A percentile compares a stretch with the other conserved stretches of the same genome.
phyloP scores from a whole-genome alignment of 106 monocot species.

The Hemerocallis citrina region DNA sequence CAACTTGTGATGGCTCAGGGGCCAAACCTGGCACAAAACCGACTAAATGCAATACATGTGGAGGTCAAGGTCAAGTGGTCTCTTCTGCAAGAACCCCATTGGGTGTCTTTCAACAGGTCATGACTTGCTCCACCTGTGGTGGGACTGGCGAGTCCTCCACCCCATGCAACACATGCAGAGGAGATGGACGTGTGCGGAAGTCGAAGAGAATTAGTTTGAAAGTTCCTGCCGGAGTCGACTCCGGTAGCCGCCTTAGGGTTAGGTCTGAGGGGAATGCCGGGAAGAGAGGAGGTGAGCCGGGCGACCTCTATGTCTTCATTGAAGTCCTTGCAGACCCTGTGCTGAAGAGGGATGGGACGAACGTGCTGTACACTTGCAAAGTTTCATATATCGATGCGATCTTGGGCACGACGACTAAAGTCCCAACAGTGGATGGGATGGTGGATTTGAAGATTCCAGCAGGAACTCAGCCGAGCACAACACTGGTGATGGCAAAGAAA shows the following conservation, averaged over 20 bases:
- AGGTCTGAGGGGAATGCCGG: conserved; percentile 94
- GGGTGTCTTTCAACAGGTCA: conserved; percentile 92
- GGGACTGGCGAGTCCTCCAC: conserved; percentile 81
- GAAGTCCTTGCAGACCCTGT: conserved; percentile 80
- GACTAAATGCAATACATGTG: conserved; percentile 77
- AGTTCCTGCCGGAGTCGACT: conserved; percentile 89
- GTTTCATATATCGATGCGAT: conserved; percentile 81
- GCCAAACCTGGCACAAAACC: conserved; percentile 91
- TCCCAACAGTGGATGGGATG: conserved; percentile 83
- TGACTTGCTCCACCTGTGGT: conserved; percentile 41
- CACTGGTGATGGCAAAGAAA: conserved; percentile 92
- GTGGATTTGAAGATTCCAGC: conserved; percentile 92
- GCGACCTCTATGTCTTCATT: conserved; percentile 92
- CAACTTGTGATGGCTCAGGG: conserved; percentile 81
- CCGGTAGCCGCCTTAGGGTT: conserved; percentile 80
- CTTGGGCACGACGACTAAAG: conserved; percentile 70
- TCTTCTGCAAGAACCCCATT: conserved; percentile 77
- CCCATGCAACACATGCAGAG: conserved; percentile 71
- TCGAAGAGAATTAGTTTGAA: conserved; percentile 85
- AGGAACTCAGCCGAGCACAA: conserved; percentile 85
- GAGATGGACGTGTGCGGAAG: conserved; percentile 77
- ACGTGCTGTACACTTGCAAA: conserved; percentile 84
- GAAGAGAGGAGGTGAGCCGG: conserved; percentile 74
- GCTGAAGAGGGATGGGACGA: conserved; percentile 83
- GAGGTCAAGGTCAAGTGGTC: conserved; percentile 88